Evolutionary conservation across 139 green algal genomes (phyloP).

Genomic region (Coelastrella sp.): DNA sequence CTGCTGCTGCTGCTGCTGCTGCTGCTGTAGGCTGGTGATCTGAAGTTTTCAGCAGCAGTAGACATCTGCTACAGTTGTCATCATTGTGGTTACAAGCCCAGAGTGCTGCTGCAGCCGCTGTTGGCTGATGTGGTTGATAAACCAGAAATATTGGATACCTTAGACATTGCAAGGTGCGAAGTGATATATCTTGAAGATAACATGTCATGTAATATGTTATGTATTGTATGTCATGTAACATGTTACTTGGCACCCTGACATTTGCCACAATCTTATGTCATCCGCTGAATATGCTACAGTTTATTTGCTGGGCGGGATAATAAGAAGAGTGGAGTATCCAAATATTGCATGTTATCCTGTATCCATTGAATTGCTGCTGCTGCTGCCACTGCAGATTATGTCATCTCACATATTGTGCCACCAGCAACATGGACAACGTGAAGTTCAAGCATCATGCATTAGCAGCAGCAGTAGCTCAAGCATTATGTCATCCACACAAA

Average conservation of each 20-base stretch:
- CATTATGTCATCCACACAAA: neutral
- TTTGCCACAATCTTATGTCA: too few relatives aligned
- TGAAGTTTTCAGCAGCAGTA: neutral
- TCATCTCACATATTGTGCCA: conserved; percentile 27
- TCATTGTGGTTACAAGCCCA: neutral
- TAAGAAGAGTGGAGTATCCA: neutral
- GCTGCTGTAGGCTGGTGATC: neutral
- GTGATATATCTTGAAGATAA: neutral
- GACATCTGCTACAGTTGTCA: conserved; percentile 20
- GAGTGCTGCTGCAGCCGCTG: conserved; percentile 14
- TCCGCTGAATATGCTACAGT: too few relatives aligned
- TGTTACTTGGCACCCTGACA: neutral
- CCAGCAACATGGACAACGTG: neutral
- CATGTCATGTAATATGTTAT: neutral
- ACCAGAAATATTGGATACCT: neutral
- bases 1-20: neutral
- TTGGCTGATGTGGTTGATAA: neutral
- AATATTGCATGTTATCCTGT: neutral
- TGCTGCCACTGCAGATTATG: conserved; percentile 40
- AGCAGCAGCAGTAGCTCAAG: neutral
- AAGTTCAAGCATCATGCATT: neutral
- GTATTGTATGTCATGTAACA: neutral
- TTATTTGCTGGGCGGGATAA: too few relatives aligned
- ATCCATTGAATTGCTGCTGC: neutral
- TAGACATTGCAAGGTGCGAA: too few relatives aligned